phyloP scores from a whole-genome alignment of 2,329 filamentous ascomycete species.

The Diplodia intermedia region DNA sequence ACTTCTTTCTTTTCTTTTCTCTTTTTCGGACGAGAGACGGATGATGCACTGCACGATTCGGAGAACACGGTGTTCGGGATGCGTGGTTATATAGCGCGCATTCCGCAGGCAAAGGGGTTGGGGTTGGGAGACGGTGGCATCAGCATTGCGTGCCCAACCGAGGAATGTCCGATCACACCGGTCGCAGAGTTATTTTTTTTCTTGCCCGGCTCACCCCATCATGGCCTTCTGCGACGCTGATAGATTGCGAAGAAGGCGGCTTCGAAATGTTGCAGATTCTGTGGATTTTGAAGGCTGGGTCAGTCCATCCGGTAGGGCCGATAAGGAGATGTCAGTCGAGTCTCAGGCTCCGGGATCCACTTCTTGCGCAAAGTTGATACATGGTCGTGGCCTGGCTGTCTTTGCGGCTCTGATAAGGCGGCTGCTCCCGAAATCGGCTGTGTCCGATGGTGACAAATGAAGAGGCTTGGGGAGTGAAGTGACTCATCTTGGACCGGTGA shows the following conservation, averaged over 20 bases:
- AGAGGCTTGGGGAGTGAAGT: background rate
- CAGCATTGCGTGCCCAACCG: background rate
- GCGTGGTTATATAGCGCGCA: slow-evolving; percentile 1
- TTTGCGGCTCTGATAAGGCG: slow-evolving; percentile 2
- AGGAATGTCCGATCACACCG: background rate
- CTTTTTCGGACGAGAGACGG: background rate
- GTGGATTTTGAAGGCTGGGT: slow-evolving; percentile 21
- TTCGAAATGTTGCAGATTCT: slow-evolving; percentile 18
- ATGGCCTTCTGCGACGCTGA: background rate
- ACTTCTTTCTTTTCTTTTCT: background rate
- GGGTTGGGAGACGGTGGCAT: background rate
- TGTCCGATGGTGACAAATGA: background rate
- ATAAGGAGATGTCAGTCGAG: slow-evolving; percentile 27
- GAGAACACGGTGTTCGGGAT: too few relatives aligned
- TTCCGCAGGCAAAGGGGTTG: background rate
- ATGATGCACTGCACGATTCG: background rate
- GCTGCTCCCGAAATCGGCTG: slow-evolving; percentile 9
- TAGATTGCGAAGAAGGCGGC: slow-evolving; percentile 6
- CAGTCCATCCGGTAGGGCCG: slow-evolving; percentile 12
- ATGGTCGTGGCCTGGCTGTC: background rate
- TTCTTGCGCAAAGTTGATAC: slow-evolving; percentile 3
- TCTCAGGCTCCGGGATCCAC: slow-evolving; percentile 17
- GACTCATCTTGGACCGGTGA: background rate
- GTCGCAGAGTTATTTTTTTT: slow-evolving; percentile 21
- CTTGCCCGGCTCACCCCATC: slow-evolving; percentile 8